Evolutionary conservation across 345 rosid genomes (phyloP), one percentile per base, ranked within the genome.

Genomic region (Brassica napus): DNA sequence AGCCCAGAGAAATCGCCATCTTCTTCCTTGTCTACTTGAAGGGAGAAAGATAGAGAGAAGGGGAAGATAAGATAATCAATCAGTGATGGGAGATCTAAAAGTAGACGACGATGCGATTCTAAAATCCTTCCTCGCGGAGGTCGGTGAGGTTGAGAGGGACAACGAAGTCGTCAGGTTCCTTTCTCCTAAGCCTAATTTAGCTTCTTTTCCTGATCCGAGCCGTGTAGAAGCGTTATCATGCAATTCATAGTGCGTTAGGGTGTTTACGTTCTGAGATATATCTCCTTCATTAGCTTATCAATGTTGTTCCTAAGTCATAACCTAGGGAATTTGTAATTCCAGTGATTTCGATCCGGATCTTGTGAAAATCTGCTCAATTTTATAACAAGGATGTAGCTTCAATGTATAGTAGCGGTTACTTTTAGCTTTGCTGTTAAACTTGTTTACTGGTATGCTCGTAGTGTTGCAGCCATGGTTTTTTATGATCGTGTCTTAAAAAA

Each of bases 81-180:
- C 8, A 52, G 59, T 66, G 65, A 94, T 89, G 93, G 93, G 90
- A 70, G 93, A 85, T 44, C 64, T 77, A 15, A 81, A 79, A 65
- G 73, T 49, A 67, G 93, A 87, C 37, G 97, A 91, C 9, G 98
- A 92, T 78, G 84, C 91, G 77, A 89, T 94, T 71, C 92, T 94
- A 30, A 94, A 94, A 84, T 89, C 89, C 78, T 94, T 94, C 92
- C 88, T 91, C 74, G 97, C 98, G 11, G 98, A 94, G 82, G 98
- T 94, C 75, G 84, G 97, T 84, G 97, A 94, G 87, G 97, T 91
- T 30, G 98, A 94, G 83, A 82, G 98, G 65, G 98, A 94, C 71
- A 92, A 92, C 87, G 97, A 94, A 88, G 98, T 94, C 81, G 15
- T 74, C 86, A 91, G 97, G 97, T 89, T 79, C 67, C 70, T 77